Percentiles rank a stretch among this genome's conserved stretches.
These are phyloP conservation scores for Aspergillus baeticus DNA, from an alignment of 495 filamentous ascomycete genomes.

Conservation along the genomic window DNA sequence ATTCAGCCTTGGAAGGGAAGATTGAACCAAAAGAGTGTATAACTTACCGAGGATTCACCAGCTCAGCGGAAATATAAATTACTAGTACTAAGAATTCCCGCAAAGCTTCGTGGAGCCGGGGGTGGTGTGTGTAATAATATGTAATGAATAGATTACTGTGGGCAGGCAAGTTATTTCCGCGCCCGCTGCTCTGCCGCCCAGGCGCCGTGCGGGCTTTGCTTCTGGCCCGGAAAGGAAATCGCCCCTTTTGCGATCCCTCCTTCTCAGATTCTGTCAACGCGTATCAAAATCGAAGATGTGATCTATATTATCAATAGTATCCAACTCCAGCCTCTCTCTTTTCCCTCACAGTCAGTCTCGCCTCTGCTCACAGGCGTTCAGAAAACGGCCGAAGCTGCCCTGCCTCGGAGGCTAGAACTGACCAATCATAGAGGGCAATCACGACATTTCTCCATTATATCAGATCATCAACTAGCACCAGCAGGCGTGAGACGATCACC, in stretches of 20 bases:
- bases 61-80: neutral
- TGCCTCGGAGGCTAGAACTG: slow-evolving; percentile 12
- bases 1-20: too few relatives aligned
- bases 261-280: neutral
- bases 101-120: too few relatives aligned
- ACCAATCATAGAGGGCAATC: slow-evolving; percentile 39
- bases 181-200: too few relatives aligned
- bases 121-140: too few relatives aligned
- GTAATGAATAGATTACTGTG: too few relatives aligned
- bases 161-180: too few relatives aligned
- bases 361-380: neutral
- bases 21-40: neutral
- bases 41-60: neutral
- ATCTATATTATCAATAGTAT: neutral
- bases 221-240: neutral
- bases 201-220: too few relatives aligned
- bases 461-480: slow-evolving; percentile 44
- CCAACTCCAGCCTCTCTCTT: too few relatives aligned
- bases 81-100: neutral
- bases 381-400: slow-evolving; percentile 25
- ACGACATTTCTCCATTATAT: slow-evolving; percentile 54
- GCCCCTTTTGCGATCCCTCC: neutral
- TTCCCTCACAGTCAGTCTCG: neutral
- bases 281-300: neutral
- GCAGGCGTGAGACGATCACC: slow-evolving; percentile 25